Percentiles rank a stretch among this genome's conserved stretches.
phyloP scores from a whole-genome alignment of 768 basidiomycete species.

The Coprinellus micaceus region DNA sequence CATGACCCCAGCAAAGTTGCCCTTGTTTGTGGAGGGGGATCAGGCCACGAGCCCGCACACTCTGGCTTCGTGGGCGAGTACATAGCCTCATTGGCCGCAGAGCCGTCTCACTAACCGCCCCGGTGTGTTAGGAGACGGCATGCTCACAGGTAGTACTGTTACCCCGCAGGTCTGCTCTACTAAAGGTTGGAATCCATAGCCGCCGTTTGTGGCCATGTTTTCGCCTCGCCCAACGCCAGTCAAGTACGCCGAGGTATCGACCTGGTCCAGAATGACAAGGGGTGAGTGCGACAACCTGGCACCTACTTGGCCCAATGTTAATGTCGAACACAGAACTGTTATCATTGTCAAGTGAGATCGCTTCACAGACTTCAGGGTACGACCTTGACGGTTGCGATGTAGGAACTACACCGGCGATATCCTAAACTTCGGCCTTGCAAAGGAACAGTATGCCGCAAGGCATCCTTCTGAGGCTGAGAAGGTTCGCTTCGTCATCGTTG shows the following conservation, averaged over 20 bases:
- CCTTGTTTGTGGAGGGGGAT: slow-evolving; percentile 79
- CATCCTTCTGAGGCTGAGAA: slow-evolving; percentile 63
- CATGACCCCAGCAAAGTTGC: slow-evolving; percentile 65
- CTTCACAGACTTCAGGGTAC: background rate
- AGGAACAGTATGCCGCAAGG: slow-evolving; percentile 73
- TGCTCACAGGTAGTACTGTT: slow-evolving; percentile 57
- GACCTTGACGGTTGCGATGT: background rate
- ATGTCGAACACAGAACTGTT: slow-evolving; percentile 49
- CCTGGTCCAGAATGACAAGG: slow-evolving; percentile 65
- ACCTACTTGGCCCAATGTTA: background rate
- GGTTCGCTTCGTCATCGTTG: slow-evolving; percentile 78
- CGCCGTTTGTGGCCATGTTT: slow-evolving; percentile 85
- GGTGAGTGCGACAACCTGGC: slow-evolving; percentile 38
- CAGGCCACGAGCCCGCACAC: slow-evolving; percentile 91
- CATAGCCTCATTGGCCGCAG: background rate
- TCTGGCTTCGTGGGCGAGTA: slow-evolving; percentile 80
- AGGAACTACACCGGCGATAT: slow-evolving; percentile 91
- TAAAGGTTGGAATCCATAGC: slow-evolving; percentile 19
- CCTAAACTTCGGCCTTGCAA: slow-evolving; percentile 87
- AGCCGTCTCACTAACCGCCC: background rate
- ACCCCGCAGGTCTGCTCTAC: background rate
- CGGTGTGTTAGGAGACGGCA: slow-evolving; percentile 57
- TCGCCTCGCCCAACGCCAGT: slow-evolving; percentile 83
- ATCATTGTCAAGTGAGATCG: slow-evolving; percentile 73
- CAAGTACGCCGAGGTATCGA: slow-evolving; percentile 84